Evolutionary conservation across 257 asterid species (phyloP).

Genomic region (Solanum stenotomum): DNA sequence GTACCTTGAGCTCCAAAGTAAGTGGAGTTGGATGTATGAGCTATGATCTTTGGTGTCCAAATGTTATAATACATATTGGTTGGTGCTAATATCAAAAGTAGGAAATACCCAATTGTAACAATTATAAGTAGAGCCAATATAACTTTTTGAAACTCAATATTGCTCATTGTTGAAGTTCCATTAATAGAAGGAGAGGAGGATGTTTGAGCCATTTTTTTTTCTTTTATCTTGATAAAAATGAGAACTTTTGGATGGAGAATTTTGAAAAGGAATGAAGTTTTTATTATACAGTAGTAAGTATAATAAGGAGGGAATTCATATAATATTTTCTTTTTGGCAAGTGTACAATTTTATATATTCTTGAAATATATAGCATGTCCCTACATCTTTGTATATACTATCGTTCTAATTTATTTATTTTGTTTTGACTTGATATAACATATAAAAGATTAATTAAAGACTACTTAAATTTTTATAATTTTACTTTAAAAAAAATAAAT

Average conservation of each 20-base stretch:
- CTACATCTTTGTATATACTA: neutral
- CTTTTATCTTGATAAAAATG: neutral
- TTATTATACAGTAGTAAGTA: neutral
- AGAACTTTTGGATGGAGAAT: neutral
- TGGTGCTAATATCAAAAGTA: conserved; percentile 54
- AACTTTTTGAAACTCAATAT: conserved; percentile 8
- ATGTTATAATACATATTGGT: conserved; percentile 26
- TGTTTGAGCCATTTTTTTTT: neutral
- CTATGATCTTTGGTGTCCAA: conserved; percentile 45
- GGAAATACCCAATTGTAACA: conserved; percentile 33
- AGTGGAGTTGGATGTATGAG: conserved; percentile 35
- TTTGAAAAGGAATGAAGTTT: conserved; percentile 1
- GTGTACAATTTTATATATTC: neutral
- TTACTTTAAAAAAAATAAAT: too few species aligned
- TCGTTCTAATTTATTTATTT: neutral
- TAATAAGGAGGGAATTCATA: neutral
- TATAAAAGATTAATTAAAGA: too few species aligned
- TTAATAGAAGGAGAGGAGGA: neutral
- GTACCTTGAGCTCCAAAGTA: conserved; percentile 76
- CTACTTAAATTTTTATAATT: too few species aligned
- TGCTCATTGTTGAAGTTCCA: neutral
- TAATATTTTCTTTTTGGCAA: neutral
- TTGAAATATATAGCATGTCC: conserved; percentile 5
- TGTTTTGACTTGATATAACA: too few species aligned
- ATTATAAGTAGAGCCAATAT: conserved; percentile 25